Conservation (phyloP, 2,329 filamentous ascomycete species). For the Proliferodiscus dingleyae region DNA sequence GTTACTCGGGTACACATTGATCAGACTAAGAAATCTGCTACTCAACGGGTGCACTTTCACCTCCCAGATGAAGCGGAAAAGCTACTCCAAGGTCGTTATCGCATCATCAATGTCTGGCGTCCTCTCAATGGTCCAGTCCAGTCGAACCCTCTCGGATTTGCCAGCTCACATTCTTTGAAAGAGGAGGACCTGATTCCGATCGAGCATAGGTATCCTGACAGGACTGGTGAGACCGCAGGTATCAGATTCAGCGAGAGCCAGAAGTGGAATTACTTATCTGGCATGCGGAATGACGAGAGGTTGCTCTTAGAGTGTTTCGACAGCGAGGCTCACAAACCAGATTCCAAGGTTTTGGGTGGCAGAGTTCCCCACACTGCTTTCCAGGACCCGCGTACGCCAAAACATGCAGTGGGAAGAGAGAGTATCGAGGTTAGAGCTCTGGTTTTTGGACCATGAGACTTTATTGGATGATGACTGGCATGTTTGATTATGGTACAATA, state of each 20-base stretch:
- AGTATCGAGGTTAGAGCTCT: conserved; percentile 86
- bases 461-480: not conserved
- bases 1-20: conserved; percentile 77
- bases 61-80: conserved; percentile 58
- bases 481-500: not conserved
- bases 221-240: conserved; percentile 30
- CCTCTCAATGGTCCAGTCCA: conserved; percentile 31
- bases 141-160: conserved; percentile 28
- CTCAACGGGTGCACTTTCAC: conserved; percentile 65
- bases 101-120: conserved; percentile 82
- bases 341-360: conserved; percentile 46
- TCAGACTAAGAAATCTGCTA: conserved; percentile 65
- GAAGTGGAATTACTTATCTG: conserved; percentile 32
- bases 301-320: conserved; percentile 33
- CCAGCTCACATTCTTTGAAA: conserved; percentile 24
- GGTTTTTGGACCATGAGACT: conserved; percentile 59
- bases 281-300: conserved; percentile 32
- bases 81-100: conserved; percentile 64
- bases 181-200: conserved; percentile 31
- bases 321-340: conserved; percentile 41
- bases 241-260: conserved; percentile 29
- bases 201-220: conserved; percentile 30
- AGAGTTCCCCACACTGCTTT: conserved; percentile 70
- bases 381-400: conserved; percentile 64
- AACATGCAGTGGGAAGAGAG: conserved; percentile 67